Evolutionary conservation across 257 asterid species (phyloP).

Genomic region (Ocimum tenuiflorum): DNA sequence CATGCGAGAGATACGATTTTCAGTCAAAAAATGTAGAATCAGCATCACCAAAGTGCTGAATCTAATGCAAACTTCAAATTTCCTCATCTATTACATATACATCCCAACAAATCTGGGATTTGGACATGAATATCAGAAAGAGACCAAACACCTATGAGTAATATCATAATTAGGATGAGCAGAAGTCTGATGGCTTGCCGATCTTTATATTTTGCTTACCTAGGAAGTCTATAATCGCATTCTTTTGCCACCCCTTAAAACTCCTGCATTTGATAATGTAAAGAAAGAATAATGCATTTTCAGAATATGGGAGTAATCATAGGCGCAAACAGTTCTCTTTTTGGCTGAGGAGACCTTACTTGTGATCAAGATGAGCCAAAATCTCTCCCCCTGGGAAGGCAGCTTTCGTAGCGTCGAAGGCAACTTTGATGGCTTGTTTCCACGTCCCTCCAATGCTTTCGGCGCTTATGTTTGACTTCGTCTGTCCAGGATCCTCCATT

Average conservation of each 20-base stretch:
- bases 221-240: slow-evolving; percentile 53
- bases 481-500: slow-evolving; percentile 85
- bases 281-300: not conserved
- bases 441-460: slow-evolving; percentile 78
- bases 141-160: not conserved
- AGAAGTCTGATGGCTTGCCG: slow-evolving; percentile 82
- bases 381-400: slow-evolving; percentile 90
- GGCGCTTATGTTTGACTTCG: slow-evolving; percentile 35
- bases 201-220: slow-evolving; percentile 49
- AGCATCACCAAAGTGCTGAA: too few relatives aligned
- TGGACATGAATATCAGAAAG: not conserved
- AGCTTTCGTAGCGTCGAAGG: slow-evolving; percentile 63
- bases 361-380: slow-evolving; percentile 90
- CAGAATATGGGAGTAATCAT: not conserved
- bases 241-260: slow-evolving; percentile 95
- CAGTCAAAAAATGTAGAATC: not conserved
- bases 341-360: slow-evolving; percentile 38
- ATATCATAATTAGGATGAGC: slow-evolving; percentile 22
- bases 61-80: not conserved
- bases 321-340: not conserved
- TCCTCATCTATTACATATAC: not conserved
- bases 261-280: slow-evolving; percentile 75
- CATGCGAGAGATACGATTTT: not conserved
- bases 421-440: slow-evolving; percentile 76
- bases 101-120: not conserved